These are phyloP conservation scores for Abrus pulchellus DNA, from an alignment of 306 rosid species.

Conservation along the genomic window DNA sequence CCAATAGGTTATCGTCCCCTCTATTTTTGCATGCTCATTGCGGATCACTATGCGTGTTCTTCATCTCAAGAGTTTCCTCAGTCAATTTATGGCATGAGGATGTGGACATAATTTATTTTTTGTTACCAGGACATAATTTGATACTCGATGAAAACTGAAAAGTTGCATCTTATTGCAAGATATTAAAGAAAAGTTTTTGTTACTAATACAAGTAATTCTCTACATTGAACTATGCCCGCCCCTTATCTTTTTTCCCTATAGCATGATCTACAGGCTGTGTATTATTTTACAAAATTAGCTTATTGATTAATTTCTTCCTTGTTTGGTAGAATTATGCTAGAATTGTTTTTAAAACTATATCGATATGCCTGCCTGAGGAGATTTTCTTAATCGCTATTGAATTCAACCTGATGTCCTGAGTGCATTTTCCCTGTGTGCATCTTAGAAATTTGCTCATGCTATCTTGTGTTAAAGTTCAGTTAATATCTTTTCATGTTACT, in stretches of 20 bases:
- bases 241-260: neutral
- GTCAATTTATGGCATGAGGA: constrained; percentile 44
- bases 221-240: neutral
- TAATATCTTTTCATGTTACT: neutral
- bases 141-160: constrained; percentile 33
- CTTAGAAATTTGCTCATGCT: neutral
- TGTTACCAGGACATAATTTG: constrained; percentile 32
- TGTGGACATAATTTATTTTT: constrained; percentile 14
- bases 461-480: neutral
- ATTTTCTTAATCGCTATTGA: neutral
- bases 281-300: constrained; percentile 4
- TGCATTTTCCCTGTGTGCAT: constrained; percentile 9
- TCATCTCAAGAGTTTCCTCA: constrained; percentile 24
- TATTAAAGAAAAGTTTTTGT: constrained; percentile 16
- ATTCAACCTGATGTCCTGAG: neutral
- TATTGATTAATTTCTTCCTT: neutral
- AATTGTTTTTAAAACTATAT: neutral
- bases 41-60: constrained; percentile 37
- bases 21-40: constrained; percentile 43
- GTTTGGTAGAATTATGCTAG: neutral
- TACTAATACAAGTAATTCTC: neutral
- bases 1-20: constrained; percentile 41
- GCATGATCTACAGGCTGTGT: constrained; percentile 1
- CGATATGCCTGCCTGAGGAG: neutral
- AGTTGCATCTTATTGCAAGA: constrained; percentile 36